Evolutionary conservation across 371 early-diverging fungal species (phyloP).

Genomic region (Saksenaea vasiformis): DNA sequence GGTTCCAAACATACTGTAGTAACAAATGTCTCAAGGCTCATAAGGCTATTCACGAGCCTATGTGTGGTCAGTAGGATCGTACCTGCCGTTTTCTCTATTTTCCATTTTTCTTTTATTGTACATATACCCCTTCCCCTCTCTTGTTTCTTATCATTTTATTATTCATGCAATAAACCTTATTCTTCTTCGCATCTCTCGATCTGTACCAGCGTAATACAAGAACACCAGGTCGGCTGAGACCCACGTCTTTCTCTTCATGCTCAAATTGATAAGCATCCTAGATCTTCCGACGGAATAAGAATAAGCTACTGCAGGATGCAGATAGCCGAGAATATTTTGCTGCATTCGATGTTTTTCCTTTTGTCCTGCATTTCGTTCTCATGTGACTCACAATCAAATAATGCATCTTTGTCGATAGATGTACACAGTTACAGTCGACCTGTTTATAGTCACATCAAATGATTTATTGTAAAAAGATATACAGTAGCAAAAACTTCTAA

Average conservation of each 20-base stretch:
- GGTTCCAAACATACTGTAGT: constrained; percentile 24
- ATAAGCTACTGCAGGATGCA: neutral
- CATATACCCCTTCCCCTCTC: neutral
- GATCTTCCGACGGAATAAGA: neutral
- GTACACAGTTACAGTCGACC: neutral
- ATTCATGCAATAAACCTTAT: constrained; percentile 2
- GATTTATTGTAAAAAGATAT: neutral
- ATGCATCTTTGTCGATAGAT: neutral
- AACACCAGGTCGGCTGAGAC: neutral
- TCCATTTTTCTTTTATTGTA: neutral
- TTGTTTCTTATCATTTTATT: neutral
- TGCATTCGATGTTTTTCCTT: neutral
- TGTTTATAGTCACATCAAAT: neutral
- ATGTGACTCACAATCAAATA: neutral
- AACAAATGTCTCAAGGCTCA: constrained; percentile 13
- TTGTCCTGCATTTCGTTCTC: neutral
- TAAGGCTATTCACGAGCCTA: neutral
- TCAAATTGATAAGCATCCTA: constrained; percentile 1
- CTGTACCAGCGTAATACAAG: neutral
- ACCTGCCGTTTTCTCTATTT: neutral
- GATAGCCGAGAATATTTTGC: no score
- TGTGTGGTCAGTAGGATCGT: neutral
- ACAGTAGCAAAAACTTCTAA: no score
- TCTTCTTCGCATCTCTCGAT: neutral
- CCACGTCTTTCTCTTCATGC: neutral